Conservation (phyloP, 345 rosid genomes). For the thale cress (Arabidopsis thaliana) region TAIR10.1 NC_003075.7:15947501-15948000, state of each 20-base stretch:
- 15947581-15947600: background rate
- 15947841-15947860: background rate
- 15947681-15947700: background rate
- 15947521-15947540: background rate
- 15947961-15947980: background rate
- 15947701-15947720: background rate
- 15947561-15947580: background rate
- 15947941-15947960: background rate
- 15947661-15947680: background rate
- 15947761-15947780: background rate
- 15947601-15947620: background rate
- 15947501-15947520: background rate
- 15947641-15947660: slow-evolving; percentile 3
- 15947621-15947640: background rate
- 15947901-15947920: background rate
- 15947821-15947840: background rate
- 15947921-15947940: background rate
- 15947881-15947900: background rate
- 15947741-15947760: background rate
- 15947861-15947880: background rate
- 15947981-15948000: background rate
- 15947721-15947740: slow-evolving; percentile 6
- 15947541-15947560: background rate
- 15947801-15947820: background rate
- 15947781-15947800: background rate